Conservation (phyloP, 306 rosid genomes). For the Quercus rubra region DNA sequence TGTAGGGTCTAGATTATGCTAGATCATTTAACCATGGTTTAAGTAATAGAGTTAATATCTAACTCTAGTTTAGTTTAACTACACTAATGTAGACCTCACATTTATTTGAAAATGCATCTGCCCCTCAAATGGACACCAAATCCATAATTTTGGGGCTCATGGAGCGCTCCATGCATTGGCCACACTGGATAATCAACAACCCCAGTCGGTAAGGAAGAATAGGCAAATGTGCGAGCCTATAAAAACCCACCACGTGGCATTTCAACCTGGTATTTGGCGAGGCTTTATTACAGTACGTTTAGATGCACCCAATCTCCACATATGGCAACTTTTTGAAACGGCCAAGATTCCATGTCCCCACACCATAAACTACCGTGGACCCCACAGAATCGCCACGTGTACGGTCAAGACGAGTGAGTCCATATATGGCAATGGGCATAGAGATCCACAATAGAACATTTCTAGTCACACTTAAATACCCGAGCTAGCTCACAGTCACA, state of each 20-base stretch:
- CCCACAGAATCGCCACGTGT: conserved; percentile 17
- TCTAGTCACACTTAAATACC: not conserved
- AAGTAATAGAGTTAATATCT: too few species aligned
- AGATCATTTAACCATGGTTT: too few species aligned
- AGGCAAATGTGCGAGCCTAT: not conserved
- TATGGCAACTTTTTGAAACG: not conserved
- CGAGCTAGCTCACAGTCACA: conserved; percentile 8
- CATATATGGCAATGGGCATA: not conserved
- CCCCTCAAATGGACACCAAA: too few species aligned
- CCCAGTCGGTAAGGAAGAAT: not conserved
- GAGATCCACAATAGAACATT: conserved; percentile 18
- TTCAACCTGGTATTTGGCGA: not conserved
- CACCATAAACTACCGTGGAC: not conserved
- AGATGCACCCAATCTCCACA: not conserved
- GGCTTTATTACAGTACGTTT: not conserved
- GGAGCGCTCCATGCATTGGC: not conserved
- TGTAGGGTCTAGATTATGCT: too few species aligned
- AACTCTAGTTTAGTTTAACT: too few species aligned
- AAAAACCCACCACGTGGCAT: not conserved
- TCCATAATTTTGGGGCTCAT: not conserved
- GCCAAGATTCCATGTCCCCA: not conserved
- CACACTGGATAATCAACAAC: not conserved
- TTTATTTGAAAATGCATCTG: too few species aligned
- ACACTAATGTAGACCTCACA: too few species aligned
- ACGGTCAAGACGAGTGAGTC: not conserved